Conservation (phyloP, 495 filamentous ascomycete species). For the Daldinia bambusicola region DNA sequence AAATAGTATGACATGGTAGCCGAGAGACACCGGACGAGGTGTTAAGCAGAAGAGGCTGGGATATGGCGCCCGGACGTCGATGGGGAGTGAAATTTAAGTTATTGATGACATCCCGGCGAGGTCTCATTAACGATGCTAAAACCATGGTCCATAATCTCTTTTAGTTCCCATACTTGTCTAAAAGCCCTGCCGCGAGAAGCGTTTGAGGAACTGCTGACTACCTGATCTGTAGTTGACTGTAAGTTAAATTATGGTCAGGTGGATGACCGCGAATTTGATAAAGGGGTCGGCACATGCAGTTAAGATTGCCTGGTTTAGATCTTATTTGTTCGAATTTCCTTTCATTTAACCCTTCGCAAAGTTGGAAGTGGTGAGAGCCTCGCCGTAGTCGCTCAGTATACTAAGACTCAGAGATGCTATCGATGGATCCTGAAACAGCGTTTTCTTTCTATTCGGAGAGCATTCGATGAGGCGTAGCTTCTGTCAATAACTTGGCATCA, state of each 20-base stretch:
- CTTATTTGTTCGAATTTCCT: neutral
- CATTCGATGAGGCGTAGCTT: slow-evolving; percentile 18
- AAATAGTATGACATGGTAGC: neutral
- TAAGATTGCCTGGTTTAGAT: neutral
- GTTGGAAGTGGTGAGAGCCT: neutral
- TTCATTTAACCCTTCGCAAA: neutral
- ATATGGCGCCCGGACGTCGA: neutral
- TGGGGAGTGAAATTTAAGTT: neutral
- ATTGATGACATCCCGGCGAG: neutral
- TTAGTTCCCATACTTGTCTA: neutral
- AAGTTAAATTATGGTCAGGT: neutral
- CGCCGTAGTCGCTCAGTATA: neutral
- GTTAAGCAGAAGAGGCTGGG: neutral
- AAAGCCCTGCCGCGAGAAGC: neutral
- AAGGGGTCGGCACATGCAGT: neutral
- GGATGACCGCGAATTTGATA: neutral
- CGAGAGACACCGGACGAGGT: neutral
- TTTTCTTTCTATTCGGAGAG: neutral
- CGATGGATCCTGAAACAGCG: slow-evolving; percentile 3
- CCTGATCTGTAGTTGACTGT: neutral
- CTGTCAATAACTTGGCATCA: slow-evolving; percentile 4
- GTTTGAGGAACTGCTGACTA: neutral
- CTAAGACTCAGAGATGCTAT: neutral
- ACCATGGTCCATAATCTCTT: neutral
- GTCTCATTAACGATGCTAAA: neutral